These are phyloP conservation scores for Linum trigynum DNA, from an alignment of 345 rosid species.

Conservation along the genomic window DNA sequence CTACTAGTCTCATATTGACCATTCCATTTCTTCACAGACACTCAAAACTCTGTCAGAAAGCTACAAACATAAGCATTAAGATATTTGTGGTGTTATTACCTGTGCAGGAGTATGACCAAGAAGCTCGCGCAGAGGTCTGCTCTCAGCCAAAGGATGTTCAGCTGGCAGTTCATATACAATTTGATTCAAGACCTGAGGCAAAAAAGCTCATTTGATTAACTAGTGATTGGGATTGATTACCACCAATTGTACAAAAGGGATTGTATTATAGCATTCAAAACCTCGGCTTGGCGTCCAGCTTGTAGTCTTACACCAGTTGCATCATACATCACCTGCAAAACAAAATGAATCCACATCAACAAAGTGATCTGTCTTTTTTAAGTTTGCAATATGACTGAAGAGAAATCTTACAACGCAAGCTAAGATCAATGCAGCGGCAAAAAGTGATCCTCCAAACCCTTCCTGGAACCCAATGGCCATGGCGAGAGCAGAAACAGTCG, in stretches of 20 bases:
- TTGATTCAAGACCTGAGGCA: conserved; percentile 75
- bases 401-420: conserved; percentile 53
- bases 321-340: conserved; percentile 73
- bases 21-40: not conserved
- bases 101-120: conserved; percentile 89
- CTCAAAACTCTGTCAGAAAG: not conserved
- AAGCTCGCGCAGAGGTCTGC: conserved; percentile 71
- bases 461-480: conserved; percentile 59
- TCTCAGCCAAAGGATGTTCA: conserved; percentile 87
- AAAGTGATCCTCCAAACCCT: conserved; percentile 58
- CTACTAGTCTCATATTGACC: not conserved
- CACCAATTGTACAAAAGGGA: not conserved
- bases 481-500: conserved; percentile 70
- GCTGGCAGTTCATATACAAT: conserved; percentile 86
- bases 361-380: too few relatives aligned
- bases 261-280: conserved; percentile 16
- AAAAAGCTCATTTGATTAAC: not conserved
- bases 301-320: conserved; percentile 84
- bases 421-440: conserved; percentile 54
- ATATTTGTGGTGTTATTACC: conserved; percentile 21
- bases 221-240: not conserved
- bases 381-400: not conserved
- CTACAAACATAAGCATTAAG: not conserved
- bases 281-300: conserved; percentile 96
- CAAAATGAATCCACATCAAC: conserved; percentile 12